Base-by-base conservation (phyloP, 495 filamentous ascomycete genomes). In the Xylaria telfairii region DNA sequence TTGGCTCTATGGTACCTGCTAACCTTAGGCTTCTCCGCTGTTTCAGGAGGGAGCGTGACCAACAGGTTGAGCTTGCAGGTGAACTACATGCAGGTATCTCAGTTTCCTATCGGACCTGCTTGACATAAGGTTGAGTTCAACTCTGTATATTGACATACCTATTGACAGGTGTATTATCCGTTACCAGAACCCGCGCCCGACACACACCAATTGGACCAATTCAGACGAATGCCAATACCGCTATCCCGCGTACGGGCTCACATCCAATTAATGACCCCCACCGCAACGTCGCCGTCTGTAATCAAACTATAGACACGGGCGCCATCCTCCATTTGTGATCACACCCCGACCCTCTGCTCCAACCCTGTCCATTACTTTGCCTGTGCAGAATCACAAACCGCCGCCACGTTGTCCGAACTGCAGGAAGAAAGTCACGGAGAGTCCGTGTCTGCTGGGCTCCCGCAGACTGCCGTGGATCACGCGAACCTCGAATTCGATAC, bases 391-490 rank as follows among this genome's bases (percentile, higher is more conserved):
- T 67, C 41, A 17, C 12, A 51, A 67, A 66, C 63, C 47, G 74
- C 79, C 82, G 86, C 77, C 90, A 91, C 85, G 84, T 91, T 94
- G 92, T 93, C 91, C 85, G 84, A 85, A 77, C 83, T 84, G 86
- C 86, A 82, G 81, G 83, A 88, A 79, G 79, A 86, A 78, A 85
- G 82, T 82, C 80, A 86, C 85, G 90, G 87, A 84, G 88, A 88
- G 89, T 86, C 89, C 89, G 90, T 88, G 85, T 87, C 86, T 86
- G 80, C 84, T 78, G 81, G 83, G 80, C 79, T 81, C 41, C 73
- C 78, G 69, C 78, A 77, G 68, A 74, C 67, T 75, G 73, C 75
- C 64, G 71, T 76, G 71, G 75, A 76, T 62, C 56, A 75, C 57
- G 71, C 61, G 54, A 71, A 71, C 44, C 56, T 79, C 57, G 73